phyloP scores from a whole-genome alignment of 352 stramenopile species.

The Phytophthora podocarpi region DNA sequence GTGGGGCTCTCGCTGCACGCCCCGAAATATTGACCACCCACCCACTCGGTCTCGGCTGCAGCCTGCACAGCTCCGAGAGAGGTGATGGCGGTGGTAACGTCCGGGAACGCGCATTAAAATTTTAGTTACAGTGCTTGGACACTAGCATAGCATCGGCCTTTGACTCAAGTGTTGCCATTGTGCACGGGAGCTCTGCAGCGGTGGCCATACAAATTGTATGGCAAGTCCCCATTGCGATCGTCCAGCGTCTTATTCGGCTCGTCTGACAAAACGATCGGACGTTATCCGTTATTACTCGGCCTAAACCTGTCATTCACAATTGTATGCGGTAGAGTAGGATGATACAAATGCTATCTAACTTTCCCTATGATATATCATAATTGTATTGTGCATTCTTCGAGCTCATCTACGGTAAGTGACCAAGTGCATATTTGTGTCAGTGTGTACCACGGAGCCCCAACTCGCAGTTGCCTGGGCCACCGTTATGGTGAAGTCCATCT shows the following conservation, averaged over 20 bases:
- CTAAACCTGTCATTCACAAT: not conserved
- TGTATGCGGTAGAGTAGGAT: not conserved
- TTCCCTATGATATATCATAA: not conserved
- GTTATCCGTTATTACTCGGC: constrained; percentile 4
- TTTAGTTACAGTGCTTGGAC: constrained; percentile 3
- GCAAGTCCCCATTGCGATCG: constrained; percentile 17
- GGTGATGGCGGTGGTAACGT: constrained; percentile 14
- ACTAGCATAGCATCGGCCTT: constrained; percentile 19
- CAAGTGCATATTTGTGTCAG: too few relatives aligned
- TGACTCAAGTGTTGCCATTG: constrained; percentile 8
- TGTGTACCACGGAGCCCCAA: too few relatives aligned
- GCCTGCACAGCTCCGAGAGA: not conserved
- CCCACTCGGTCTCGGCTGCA: constrained; percentile 1
- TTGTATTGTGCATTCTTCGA: not conserved
- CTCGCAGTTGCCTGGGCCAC: not conserved
- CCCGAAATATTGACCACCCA: constrained; percentile 20
- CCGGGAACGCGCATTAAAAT: constrained; percentile 17
- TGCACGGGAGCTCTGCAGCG: not conserved
- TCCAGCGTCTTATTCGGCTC: constrained; percentile 23
- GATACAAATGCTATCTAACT: too few relatives aligned
- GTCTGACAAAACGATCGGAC: constrained; percentile 15
- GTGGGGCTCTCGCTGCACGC: too few relatives aligned
- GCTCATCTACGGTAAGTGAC: too few relatives aligned
- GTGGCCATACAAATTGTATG: constrained; percentile 5
- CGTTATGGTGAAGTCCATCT: too few relatives aligned